Conservation (phyloP, 805 yeast species). For the Pichia exigua region DNA sequence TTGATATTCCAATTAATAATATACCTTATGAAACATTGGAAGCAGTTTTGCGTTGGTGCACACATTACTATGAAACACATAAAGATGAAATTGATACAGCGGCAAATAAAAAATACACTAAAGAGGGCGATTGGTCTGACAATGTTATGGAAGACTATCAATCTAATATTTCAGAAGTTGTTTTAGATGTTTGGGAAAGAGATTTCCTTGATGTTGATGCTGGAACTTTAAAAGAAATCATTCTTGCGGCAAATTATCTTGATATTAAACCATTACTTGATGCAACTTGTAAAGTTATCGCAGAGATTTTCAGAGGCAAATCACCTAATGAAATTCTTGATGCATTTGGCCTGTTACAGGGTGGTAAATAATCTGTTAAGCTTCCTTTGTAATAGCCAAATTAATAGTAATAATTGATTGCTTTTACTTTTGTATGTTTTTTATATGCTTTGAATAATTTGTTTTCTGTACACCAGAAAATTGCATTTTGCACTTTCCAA, state of each 20-base stretch:
- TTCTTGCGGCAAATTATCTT: slow-evolving; percentile 69
- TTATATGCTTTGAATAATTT: too few relatives aligned
- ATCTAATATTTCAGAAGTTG: slow-evolving; percentile 38
- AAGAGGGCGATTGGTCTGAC: slow-evolving; percentile 13
- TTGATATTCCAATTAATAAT: slow-evolving; percentile 9
- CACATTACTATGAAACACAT: slow-evolving; percentile 8
- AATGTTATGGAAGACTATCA: slow-evolving; percentile 51
- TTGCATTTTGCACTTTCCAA: background rate
- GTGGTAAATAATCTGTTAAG: background rate
- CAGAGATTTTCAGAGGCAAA: slow-evolving; percentile 70
- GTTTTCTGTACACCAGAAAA: background rate
- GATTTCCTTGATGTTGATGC: slow-evolving; percentile 85
- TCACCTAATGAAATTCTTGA: slow-evolving; percentile 67
- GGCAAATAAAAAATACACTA: background rate
- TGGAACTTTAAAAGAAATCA: slow-evolving; percentile 64
- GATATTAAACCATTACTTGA: slow-evolving; percentile 63
- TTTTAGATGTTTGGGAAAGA: slow-evolving; percentile 74
- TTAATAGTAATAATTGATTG: background rate
- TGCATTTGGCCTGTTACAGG: slow-evolving; percentile 46
- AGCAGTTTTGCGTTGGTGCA: slow-evolving; percentile 11
- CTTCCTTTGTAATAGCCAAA: background rate
- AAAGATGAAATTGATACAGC: background rate
- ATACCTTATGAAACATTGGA: slow-evolving; percentile 4
- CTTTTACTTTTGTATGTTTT: too few relatives aligned
- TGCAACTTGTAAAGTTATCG: slow-evolving; percentile 65